These are phyloP conservation scores for Leishmania gerbilli DNA, from an alignment of 208 protist genomes.

Conservation along the genomic window DNA sequence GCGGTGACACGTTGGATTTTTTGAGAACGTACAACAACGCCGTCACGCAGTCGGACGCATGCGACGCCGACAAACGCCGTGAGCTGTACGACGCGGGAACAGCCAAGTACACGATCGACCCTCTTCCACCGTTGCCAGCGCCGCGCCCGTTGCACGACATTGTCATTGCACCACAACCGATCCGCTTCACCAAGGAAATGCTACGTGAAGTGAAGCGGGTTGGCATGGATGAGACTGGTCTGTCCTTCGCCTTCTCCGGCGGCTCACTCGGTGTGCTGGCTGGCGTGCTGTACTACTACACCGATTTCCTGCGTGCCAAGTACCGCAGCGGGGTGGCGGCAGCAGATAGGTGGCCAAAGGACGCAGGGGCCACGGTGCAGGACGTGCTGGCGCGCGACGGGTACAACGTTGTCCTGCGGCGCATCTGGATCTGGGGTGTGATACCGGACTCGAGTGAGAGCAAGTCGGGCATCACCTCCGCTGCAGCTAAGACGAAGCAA, in stretches of 20 bases:
- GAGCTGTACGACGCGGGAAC: conserved; percentile 15
- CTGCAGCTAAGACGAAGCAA: conserved; percentile 9
- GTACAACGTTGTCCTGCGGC: conserved; percentile 59
- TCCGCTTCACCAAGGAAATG: conserved; percentile 24
- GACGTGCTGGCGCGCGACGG: conserved; percentile 30
- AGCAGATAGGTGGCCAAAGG: conserved; percentile 13
- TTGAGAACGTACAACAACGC: conserved; percentile 24
- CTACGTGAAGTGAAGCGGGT: conserved; percentile 24
- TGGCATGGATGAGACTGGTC: conserved; percentile 29
- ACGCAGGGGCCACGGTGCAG: conserved; percentile 30
- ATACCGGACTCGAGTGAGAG: conserved; percentile 21
- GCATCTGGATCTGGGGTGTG: conserved; percentile 57
- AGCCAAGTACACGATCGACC: conserved; percentile 39
- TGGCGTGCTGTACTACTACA: conserved; percentile 50
- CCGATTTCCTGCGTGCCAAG: conserved; percentile 33
- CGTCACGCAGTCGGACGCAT: conserved; percentile 25
- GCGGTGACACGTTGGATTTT: conserved; percentile 1
- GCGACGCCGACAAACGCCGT: conserved; percentile 37
- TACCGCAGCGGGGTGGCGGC: conserved; percentile 32
- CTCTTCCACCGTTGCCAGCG: conserved; percentile 32
- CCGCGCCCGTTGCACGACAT: conserved; percentile 40
- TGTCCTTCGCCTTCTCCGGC: conserved; percentile 56
- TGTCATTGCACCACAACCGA: conserved; percentile 41
- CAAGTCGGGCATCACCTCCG: background rate
- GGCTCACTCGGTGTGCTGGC: conserved; percentile 64